A percentile compares a stretch with the other conserved stretches of the same genome.
These are phyloP conservation scores for Pilaira anomala DNA, from an alignment of 192 early-diverging fungal genomes.

Conservation along the genomic window DNA sequence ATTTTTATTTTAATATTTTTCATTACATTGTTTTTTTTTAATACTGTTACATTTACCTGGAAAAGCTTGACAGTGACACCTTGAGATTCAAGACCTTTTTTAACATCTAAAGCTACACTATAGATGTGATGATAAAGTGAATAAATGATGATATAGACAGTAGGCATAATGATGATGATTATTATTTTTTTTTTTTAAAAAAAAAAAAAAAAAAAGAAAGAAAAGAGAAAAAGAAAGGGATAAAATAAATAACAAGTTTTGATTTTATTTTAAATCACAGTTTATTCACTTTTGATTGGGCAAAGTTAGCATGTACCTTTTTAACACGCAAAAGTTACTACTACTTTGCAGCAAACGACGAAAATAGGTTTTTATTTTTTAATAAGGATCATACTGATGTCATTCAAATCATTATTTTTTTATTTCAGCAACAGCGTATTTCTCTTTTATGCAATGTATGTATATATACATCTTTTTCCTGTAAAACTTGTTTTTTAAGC, in stretches of 20 bases:
- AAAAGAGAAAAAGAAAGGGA: constrained; percentile 11
- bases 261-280: background rate
- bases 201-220: no score
- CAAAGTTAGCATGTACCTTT: no score
- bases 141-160: constrained; percentile 35
- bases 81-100: constrained; percentile 59
- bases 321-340: no score
- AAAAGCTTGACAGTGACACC: constrained; percentile 36
- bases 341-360: no score
- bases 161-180: constrained; percentile 21
- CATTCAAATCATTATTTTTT: no score
- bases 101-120: constrained; percentile 58
- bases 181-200: background rate
- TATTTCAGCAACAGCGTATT: no score
- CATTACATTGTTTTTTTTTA: background rate
- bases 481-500: no score
- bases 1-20: background rate
- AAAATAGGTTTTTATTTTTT: no score
- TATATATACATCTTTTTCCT: no score
- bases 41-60: constrained; percentile 24
- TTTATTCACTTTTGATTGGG: background rate
- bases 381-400: no score
- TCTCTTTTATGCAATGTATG: no score
- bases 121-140: constrained; percentile 65
- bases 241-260: background rate